Percentiles rank a stretch among this genome's conserved stretches.
These are phyloP conservation scores for Anthracocystis walkeri DNA, from an alignment of 1,284 basidiomycete genomes.

Conservation along the genomic window DNA sequence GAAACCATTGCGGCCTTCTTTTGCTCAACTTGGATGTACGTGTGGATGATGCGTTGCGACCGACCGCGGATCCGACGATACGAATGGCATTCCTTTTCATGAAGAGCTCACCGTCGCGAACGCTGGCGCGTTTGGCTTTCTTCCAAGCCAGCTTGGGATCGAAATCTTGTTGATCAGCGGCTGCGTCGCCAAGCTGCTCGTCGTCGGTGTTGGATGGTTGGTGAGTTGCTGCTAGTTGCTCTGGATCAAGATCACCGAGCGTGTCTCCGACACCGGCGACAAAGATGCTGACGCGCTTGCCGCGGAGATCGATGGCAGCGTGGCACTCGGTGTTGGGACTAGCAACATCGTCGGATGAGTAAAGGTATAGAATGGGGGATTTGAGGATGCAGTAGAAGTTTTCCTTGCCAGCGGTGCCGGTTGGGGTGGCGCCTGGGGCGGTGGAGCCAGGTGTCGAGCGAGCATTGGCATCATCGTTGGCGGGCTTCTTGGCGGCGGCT, in stretches of 20 bases:
- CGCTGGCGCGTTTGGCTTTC: conserved; percentile 44
- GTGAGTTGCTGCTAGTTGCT: conserved; percentile 6
- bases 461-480: conserved; percentile 11
- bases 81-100: conserved; percentile 66
- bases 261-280: conserved; percentile 59
- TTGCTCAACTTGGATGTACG: conserved; percentile 13
- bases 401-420: conserved; percentile 46
- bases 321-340: conserved; percentile 61
- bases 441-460: conserved; percentile 16
- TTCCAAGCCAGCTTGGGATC: conserved; percentile 31
- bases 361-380: conserved; percentile 66
- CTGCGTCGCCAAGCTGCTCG: conserved; percentile 19
- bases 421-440: conserved; percentile 16
- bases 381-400: conserved; percentile 65
- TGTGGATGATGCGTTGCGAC: conserved; percentile 20
- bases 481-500: conserved; percentile 17
- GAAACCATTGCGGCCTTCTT: conserved; percentile 61
- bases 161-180: conserved; percentile 16
- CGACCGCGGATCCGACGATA: conserved; percentile 47
- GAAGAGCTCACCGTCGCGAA: conserved; percentile 66
- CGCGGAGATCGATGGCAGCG: conserved; percentile 64
- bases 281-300: conserved; percentile 65
- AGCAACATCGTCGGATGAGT: conserved; percentile 60
- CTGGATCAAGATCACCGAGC: conserved; percentile 53
- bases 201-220: conserved; percentile 20